Evolutionary conservation across 1,284 basidiomycete species (phyloP).

Genomic region (Chondrostereum purpureum): DNA sequence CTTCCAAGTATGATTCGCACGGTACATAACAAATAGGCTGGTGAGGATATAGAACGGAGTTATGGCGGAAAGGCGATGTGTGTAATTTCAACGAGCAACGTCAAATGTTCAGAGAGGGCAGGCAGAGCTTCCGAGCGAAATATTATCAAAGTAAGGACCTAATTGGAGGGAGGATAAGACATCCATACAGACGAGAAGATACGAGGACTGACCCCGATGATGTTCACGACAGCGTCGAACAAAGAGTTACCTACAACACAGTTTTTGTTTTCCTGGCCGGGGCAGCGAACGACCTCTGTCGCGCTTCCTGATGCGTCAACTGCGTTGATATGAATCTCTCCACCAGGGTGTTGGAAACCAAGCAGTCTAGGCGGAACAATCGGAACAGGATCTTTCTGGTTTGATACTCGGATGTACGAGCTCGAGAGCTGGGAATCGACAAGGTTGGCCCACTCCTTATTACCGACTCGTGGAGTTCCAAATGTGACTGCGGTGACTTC

Average conservation of each 20-base stretch:
- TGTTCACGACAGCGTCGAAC: conserved; percentile 16
- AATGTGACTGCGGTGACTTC: conserved; percentile 33
- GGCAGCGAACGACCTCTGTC: conserved; percentile 16
- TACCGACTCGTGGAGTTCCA: conserved; percentile 38
- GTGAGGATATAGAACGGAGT: no score
- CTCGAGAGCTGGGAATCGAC: conserved; percentile 28
- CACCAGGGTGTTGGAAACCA: conserved; percentile 25
- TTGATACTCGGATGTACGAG: conserved; percentile 23
- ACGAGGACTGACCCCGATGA: conserved; percentile 10
- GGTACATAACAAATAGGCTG: no score
- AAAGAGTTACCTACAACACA: no score
- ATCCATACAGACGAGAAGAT: neutral
- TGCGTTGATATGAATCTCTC: conserved; percentile 30
- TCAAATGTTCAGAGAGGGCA: conserved; percentile 16
- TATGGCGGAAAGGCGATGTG: no score
- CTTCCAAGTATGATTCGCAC: no score
- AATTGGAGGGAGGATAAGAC: neutral
- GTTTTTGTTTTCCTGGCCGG: conserved; percentile 20
- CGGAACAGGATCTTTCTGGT: conserved; percentile 35
- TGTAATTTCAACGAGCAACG: no score
- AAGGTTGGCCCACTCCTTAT: conserved; percentile 38
- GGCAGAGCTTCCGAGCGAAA: conserved; percentile 13
- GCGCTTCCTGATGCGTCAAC: conserved; percentile 21
- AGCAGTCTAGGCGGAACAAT: conserved; percentile 26
- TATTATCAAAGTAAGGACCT: conserved; percentile 17